Percentiles rank a stretch among this genome's conserved stretches.
Evolutionary conservation across 345 rosid species (phyloP).

Genomic region (Syzygium jambos): DNA sequence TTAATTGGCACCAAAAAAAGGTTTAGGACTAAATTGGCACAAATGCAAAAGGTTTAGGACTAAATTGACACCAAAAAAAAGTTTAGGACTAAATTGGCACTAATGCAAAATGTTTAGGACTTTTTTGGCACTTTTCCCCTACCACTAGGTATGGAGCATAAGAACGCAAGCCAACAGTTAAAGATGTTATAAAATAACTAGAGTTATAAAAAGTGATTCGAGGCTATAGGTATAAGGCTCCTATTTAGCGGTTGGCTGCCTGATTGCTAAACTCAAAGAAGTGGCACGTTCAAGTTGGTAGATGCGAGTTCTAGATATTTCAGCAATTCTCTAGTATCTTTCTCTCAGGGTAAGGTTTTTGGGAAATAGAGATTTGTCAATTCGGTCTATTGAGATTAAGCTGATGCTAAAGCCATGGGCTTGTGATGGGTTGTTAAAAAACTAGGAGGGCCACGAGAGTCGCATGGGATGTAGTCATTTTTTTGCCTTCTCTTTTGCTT

Average conservation of each 20-base stretch:
- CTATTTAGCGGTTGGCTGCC: background rate
- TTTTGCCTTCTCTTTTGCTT: background rate
- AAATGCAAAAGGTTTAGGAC: too few species aligned
- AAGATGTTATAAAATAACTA: background rate
- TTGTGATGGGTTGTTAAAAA: background rate
- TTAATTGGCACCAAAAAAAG: too few species aligned
- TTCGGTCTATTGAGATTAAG: background rate
- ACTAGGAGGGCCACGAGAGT: background rate
- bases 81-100: too few species aligned
- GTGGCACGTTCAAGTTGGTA: background rate
- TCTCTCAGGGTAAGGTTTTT: background rate
- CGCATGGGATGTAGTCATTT: background rate
- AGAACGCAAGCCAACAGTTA: background rate
- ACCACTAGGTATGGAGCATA: background rate
- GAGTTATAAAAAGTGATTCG: background rate
- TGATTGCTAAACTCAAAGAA: background rate
- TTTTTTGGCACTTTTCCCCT: too few species aligned
- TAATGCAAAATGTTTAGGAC: too few species aligned
- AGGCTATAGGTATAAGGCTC: background rate
- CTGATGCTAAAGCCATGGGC: background rate
- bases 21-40: too few species aligned
- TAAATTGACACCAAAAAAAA: too few species aligned
- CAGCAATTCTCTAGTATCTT: background rate
- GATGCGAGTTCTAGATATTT: background rate
- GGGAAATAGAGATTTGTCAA: background rate